These are phyloP conservation scores for Hyphopichia wangnamkhiaoensis DNA, from an alignment of 1,139 yeast genomes.

Conservation along the genomic window DNA sequence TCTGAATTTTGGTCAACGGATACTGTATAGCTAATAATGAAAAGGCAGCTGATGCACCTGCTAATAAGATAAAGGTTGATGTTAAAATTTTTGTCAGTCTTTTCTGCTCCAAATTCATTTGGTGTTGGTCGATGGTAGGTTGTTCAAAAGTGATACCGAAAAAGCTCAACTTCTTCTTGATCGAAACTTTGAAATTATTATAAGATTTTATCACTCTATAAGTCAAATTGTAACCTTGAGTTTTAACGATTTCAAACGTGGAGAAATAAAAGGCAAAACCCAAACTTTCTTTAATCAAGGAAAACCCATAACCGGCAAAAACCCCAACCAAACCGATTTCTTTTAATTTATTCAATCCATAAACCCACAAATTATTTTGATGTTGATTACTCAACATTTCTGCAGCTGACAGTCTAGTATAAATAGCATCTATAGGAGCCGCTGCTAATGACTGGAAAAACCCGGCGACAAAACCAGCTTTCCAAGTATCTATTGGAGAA, in stretches of 20 bases:
- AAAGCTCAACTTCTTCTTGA: constrained; percentile 22
- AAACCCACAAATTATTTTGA: constrained; percentile 67
- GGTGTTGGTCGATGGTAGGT: constrained; percentile 29
- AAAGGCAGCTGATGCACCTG: constrained; percentile 87
- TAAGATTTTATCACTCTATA: constrained; percentile 62
- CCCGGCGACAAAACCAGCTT: constrained; percentile 87
- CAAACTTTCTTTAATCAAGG: constrained; percentile 74
- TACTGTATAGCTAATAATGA: constrained; percentile 77
- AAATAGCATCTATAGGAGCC: constrained; percentile 91
- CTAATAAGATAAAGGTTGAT: constrained; percentile 74
- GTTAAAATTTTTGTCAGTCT: constrained; percentile 54
- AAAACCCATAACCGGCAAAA: constrained; percentile 82
- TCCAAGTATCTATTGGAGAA: constrained; percentile 57
- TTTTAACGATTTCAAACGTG: constrained; percentile 81
- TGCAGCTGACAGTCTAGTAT: constrained; percentile 74
- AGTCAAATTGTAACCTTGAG: constrained; percentile 59
- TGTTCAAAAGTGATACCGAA: constrained; percentile 21
- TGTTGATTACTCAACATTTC: constrained; percentile 72
- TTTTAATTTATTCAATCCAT: constrained; percentile 65
- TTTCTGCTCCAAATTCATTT: constrained; percentile 34
- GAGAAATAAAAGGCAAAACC: constrained; percentile 89
- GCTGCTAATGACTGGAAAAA: constrained; percentile 86
- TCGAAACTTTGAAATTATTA: constrained; percentile 32
- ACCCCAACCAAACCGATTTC: constrained; percentile 83
- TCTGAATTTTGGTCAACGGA: constrained; percentile 80